phyloP scores from a whole-genome alignment of 345 rosid genomes.

The Erodium maritimum region DNA sequence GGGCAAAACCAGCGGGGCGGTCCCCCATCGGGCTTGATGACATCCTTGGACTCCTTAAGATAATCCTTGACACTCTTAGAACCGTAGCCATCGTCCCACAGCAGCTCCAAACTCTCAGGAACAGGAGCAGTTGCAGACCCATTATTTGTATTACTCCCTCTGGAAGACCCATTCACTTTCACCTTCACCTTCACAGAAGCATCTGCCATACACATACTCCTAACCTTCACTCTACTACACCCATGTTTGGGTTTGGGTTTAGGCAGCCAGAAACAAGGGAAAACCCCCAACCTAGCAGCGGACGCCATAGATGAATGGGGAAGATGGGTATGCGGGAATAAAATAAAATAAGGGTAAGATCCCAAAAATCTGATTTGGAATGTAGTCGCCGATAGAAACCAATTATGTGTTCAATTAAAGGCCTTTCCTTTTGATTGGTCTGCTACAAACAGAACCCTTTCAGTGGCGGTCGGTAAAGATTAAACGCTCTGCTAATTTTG shows the following conservation, averaged over 20 bases:
- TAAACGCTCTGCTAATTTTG: too few species aligned
- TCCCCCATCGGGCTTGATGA: constrained; percentile 62
- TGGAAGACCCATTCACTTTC: constrained; percentile 27
- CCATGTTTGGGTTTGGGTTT: constrained; percentile 15
- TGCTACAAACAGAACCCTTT: too few species aligned
- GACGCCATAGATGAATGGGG: constrained; percentile 17
- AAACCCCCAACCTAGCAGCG: constrained; percentile 15
- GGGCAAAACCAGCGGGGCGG: constrained; percentile 92
- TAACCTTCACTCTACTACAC: constrained; percentile 37
- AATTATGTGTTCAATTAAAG: too few species aligned
- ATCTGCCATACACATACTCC: too few species aligned
- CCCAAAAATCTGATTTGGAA: neutral
- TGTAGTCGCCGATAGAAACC: too few species aligned
- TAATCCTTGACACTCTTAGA: constrained; percentile 50
- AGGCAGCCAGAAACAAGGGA: constrained; percentile 15
- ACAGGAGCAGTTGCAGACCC: constrained; percentile 11
- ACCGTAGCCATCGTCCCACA: constrained; percentile 92
- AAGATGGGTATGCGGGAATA: neutral
- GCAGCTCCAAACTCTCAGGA: constrained; percentile 31
- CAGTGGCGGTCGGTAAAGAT: too few species aligned
- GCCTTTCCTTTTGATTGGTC: too few species aligned
- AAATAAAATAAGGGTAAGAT: neutral
- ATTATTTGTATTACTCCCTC: constrained; percentile 26
- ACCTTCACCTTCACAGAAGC: constrained; percentile 18
- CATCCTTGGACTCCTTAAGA: constrained; percentile 39